Evolutionary conservation across 225 moss, liverwort and hornwort species (phyloP), one percentile per base, ranked within the genome.

Genomic region (Ulota crispa): DNA sequence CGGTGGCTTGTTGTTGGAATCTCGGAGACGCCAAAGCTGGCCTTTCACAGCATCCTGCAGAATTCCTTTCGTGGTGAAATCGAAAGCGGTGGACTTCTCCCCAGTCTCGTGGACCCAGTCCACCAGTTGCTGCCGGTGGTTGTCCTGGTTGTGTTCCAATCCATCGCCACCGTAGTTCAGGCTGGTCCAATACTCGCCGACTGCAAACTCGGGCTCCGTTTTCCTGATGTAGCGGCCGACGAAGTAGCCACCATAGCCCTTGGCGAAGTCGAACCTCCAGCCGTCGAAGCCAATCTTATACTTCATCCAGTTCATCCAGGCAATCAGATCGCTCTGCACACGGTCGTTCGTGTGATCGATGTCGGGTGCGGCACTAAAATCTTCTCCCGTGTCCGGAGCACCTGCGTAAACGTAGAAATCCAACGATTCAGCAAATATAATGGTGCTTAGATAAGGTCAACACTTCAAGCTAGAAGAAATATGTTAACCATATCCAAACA

Each of bases 41-140:
- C 92, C 92, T 8, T 84, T 87, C 42, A 99, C 81, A 32, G 98
- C 94, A 73, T 92, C 93, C 76, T 95, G 95, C 77, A 99, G 82
- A 67, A 99, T 89, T 5, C 98, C 98, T 78, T 99, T 99, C 20
- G 95, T 99, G 72, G 94, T 95, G 86, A 99, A 99, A 64, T 99
- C 98, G 28, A 99, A 99, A 0, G 92, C 95, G 7, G 93, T 86
- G 1, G 90, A 87, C 27, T 74, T 80, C 11, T 91, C 34, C 1
- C 65, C 74, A 0, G 98, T 96, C 7, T 92, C 87, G 20, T 92
- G 65, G 24, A 96, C 87, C 98, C 98, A 99, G 54, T 96, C 89
- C 4, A 92, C 92, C 31, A 94, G 78, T 21, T 85, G 83, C 69
- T 99, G 95, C 4, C 98, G 83, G 80, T 99, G 98, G 7, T 54